Evolutionary conservation across 2,329 filamentous ascomycete species (phyloP), one percentile per base, ranked within the genome.

Genomic region (Penicillium capsulatum): DNA sequence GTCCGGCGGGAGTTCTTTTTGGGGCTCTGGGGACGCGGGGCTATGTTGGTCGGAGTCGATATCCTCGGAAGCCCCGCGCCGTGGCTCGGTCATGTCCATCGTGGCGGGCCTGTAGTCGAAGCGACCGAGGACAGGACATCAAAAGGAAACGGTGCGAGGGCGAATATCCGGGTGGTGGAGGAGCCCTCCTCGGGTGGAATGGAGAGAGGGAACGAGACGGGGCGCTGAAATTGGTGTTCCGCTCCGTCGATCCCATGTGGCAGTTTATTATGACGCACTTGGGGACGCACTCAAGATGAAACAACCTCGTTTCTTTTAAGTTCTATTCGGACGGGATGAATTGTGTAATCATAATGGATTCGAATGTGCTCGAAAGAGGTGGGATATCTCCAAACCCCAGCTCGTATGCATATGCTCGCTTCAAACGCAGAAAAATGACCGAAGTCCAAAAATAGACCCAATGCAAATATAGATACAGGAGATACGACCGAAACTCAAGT

Each of bases 1-100:
- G 67, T 98, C 92, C 52, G 78, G 71, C 28, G 92, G 92, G 35
- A 97, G 79, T 45, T 68, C 63, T 42, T 49, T 54, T 48, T 57
- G 43, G 29, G 38, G 48, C 39, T 44, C 44, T 37, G 48, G 38
- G 30, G 31, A 53, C 49, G 31, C 44, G 36, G 50, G 52, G 46
- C 50, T 48, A 17, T 50, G 44, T 34, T 48, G 45, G 34, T 55
- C 46, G 29, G 42, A 45, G 40, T 58, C 53, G 47, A 51, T 39
- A 38, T 60, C 58, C 48, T 56, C 52, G 40, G 55, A 56, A 44
- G 50, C 54, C 53, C 58, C 57, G 54, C 55, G 57, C 53, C 47
- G 55, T 45, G 55, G 48, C 45, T 60, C 55, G 38, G 50, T 54
- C 38, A 44, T 50, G 55, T 66, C 63, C 64, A 67, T 67, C 36